A percentile compares a stretch with the other conserved stretches of the same genome.
These are phyloP conservation scores for Termitomyces sp. DNA, from an alignment of 768 basidiomycete species.

Conservation along the genomic window DNA sequence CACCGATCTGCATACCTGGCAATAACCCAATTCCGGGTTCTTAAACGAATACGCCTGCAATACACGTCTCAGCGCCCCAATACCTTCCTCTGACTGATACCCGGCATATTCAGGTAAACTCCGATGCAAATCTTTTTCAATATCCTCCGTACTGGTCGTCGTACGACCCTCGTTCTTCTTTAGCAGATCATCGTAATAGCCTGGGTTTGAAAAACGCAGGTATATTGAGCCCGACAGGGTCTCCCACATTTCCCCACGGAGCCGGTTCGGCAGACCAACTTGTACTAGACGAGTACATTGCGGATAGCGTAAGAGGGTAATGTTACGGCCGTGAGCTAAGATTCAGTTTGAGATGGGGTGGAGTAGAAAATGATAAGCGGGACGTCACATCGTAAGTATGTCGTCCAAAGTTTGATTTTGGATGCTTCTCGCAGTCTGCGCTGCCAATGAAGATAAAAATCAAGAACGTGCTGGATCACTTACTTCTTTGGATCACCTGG, in stretches of 20 bases:
- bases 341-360: slow-evolving; percentile 5
- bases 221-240: slow-evolving; percentile 91
- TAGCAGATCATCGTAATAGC: slow-evolving; percentile 71
- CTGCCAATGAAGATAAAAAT: background rate
- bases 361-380: background rate
- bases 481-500: slow-evolving; percentile 93
- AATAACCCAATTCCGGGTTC: slow-evolving; percentile 93
- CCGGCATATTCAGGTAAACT: slow-evolving; percentile 96
- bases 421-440: slow-evolving; percentile 79
- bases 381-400: slow-evolving; percentile 69
- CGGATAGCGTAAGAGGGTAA: slow-evolving; percentile 94
- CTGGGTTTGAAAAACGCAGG: slow-evolving; percentile 83
- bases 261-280: slow-evolving; percentile 90
- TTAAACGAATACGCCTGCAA: slow-evolving; percentile 93
- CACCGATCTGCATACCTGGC: slow-evolving; percentile 54
- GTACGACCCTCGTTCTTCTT: slow-evolving; percentile 72
- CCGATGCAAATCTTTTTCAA: slow-evolving; percentile 96
- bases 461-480: slow-evolving; percentile 3
- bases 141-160: slow-evolving; percentile 92
- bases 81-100: slow-evolving; percentile 88
- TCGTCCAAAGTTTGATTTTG: slow-evolving; percentile 94
- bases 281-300: slow-evolving; percentile 96
- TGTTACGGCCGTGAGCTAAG: slow-evolving; percentile 85
- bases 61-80: slow-evolving; percentile 78
- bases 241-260: slow-evolving; percentile 98